Evolutionary conservation across 2,329 filamentous ascomycete genomes (phyloP).

Genomic region (Thelonectria discophora): DNA sequence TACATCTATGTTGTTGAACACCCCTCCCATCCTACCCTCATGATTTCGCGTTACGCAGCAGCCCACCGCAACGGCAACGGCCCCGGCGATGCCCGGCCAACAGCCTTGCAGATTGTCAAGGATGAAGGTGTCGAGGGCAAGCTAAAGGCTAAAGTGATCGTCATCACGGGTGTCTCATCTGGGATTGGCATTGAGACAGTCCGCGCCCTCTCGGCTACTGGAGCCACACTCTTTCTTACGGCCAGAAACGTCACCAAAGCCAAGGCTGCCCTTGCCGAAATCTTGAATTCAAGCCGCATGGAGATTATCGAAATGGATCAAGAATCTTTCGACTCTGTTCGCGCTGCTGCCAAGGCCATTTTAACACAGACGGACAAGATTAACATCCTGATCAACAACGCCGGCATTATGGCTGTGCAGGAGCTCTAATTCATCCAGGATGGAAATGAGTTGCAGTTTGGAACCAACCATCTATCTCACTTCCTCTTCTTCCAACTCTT

Average conservation of each 20-base stretch:
- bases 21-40: no score
- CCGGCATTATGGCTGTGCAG: slow-evolving; percentile 33
- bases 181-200: slow-evolving; percentile 52
- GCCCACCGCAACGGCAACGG: slow-evolving; percentile 34
- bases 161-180: slow-evolving; percentile 51
- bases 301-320: slow-evolving; percentile 19
- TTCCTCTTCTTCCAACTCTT: slow-evolving; percentile 28
- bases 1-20: no score
- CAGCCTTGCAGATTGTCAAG: slow-evolving; percentile 46
- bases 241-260: slow-evolving; percentile 48
- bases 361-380: slow-evolving; percentile 7
- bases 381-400: slow-evolving; percentile 39
- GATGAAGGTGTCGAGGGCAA: slow-evolving; percentile 41
- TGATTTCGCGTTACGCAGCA: slow-evolving; percentile 30
- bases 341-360: not conserved
- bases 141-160: slow-evolving; percentile 46
- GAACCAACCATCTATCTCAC: slow-evolving; percentile 31
- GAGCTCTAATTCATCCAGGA: slow-evolving; percentile 19
- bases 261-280: slow-evolving; percentile 39
- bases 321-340: slow-evolving; percentile 9
- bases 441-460: slow-evolving; percentile 32
- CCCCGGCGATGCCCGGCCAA: slow-evolving; percentile 45
- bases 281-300: slow-evolving; percentile 9
- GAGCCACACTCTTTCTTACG: slow-evolving; percentile 49
- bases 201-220: slow-evolving; percentile 48